Evolutionary conservation across 306 rosid species (phyloP).

Genomic region (Prosopis cineraria): DNA sequence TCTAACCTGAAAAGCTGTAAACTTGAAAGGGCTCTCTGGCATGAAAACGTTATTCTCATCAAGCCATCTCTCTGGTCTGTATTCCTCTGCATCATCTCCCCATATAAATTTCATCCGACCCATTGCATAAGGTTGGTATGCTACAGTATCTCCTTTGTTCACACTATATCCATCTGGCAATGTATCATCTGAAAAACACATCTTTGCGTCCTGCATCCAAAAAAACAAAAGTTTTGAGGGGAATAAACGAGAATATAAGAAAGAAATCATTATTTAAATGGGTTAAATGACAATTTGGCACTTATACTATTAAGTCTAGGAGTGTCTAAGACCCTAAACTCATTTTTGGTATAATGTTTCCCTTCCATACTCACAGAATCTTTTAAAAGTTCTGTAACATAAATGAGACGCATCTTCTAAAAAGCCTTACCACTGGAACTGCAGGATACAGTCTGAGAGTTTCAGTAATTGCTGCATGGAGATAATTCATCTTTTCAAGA

Average conservation of each 20-base stretch:
- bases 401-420: neutral
- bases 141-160: slow-evolving; percentile 61
- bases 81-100: slow-evolving; percentile 84
- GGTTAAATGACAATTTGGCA: too few species aligned
- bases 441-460: slow-evolving; percentile 86
- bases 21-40: slow-evolving; percentile 49
- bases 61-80: slow-evolving; percentile 79
- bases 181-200: slow-evolving; percentile 66
- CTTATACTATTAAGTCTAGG: too few species aligned
- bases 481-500: slow-evolving; percentile 72
- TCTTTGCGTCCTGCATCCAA: slow-evolving; percentile 66
- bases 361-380: neutral
- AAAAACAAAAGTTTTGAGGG: neutral
- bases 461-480: slow-evolving; percentile 76
- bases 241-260: neutral
- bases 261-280: neutral
- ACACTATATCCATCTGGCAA: slow-evolving; percentile 73
- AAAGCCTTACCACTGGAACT: slow-evolving; percentile 69
- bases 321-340: too few species aligned
- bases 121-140: slow-evolving; percentile 85
- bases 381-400: neutral
- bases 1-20: slow-evolving; percentile 81
- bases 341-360: too few species aligned
- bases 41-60: slow-evolving; percentile 58
- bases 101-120: slow-evolving; percentile 82